Base-by-base conservation (phyloP, 345 rosid genomes). In the Aegle marmelos region DNA sequence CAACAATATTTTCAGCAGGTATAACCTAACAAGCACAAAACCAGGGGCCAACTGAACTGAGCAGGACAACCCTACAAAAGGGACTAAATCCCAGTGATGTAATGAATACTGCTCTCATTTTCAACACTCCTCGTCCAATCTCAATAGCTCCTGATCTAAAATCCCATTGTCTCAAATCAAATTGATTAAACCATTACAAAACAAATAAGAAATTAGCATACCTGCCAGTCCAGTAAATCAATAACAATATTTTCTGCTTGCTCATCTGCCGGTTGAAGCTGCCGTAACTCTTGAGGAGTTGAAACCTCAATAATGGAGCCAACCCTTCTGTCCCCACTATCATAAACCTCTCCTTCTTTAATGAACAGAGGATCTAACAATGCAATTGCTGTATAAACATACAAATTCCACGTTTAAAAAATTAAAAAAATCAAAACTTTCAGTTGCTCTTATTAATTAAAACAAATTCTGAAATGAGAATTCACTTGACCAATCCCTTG, bases 1-100 rank as follows among this genome's bases (percentile, higher is more conserved):
- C 98, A 77, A 93, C 93, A 33, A 95, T 85, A 83, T 95, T 91
- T 83, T 93, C 97, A 9, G 98, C 98, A 4, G 94, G 93, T 80
- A 95, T 91, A 54, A 91, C 85, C 98, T 95, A 66, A 61, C 24
- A 82, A 82, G 64, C 36, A 66, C 37, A 75, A 56, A 83, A 71
- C 2, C 65, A 76, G 53, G 24, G 10, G 27, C 19, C 34, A 59
- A 67, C 13, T 7, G 63, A 57, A 65, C 9, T 9, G 65, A 75
- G 59, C 33, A 75, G 25, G 50, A 45, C 1, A 45, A 14, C 50
- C 9, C 4, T 45, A 13, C 17, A 45, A 45, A 45, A 13, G 16
- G 24, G 11, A 25, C 24, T 37, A 31, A 33, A n/a, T 34, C 45
- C 69, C 41, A 65, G 36, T 65, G 69, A 34, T 65, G 14, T 19